Conservation (phyloP, 495 filamentous ascomycete genomes). For the Acidiella bohemica region DNA sequence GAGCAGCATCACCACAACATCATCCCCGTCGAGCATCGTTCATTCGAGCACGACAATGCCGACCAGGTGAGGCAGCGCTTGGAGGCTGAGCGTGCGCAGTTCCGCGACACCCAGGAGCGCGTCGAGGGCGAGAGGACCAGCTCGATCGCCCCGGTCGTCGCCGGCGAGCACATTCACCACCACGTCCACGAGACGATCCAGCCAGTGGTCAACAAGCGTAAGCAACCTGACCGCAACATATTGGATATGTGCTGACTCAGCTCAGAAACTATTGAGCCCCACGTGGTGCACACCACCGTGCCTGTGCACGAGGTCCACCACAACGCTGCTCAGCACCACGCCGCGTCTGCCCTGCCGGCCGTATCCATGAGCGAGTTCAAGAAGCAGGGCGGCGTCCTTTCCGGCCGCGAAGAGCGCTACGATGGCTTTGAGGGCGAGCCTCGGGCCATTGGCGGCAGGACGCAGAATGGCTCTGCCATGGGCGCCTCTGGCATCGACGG, state of each 20-base stretch:
- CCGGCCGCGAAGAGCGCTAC: constrained; percentile 40
- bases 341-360: constrained; percentile 40
- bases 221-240: neutral
- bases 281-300: constrained; percentile 52
- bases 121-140: constrained; percentile 37
- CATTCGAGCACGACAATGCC: constrained; percentile 41
- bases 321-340: constrained; percentile 46
- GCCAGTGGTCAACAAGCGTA: constrained; percentile 46
- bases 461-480: constrained; percentile 4
- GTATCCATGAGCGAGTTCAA: constrained; percentile 48
- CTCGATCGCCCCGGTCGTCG: constrained; percentile 33
- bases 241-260: neutral
- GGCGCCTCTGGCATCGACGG: constrained; percentile 5
- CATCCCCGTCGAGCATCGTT: constrained; percentile 39
- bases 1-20: constrained; percentile 32
- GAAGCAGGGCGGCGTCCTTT: constrained; percentile 40
- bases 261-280: constrained; percentile 46
- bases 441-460: constrained; percentile 30
- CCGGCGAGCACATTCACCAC: constrained; percentile 52
- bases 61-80: constrained; percentile 32
- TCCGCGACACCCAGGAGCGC: constrained; percentile 35
- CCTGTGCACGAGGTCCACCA: constrained; percentile 48
- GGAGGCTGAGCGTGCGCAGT: constrained; percentile 36
- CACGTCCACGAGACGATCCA: constrained; percentile 48
- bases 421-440: constrained; percentile 46